phyloP scores from a whole-genome alignment of 2,329 filamentous ascomycete genomes.

The Sarocladium brachiariae region DNA sequence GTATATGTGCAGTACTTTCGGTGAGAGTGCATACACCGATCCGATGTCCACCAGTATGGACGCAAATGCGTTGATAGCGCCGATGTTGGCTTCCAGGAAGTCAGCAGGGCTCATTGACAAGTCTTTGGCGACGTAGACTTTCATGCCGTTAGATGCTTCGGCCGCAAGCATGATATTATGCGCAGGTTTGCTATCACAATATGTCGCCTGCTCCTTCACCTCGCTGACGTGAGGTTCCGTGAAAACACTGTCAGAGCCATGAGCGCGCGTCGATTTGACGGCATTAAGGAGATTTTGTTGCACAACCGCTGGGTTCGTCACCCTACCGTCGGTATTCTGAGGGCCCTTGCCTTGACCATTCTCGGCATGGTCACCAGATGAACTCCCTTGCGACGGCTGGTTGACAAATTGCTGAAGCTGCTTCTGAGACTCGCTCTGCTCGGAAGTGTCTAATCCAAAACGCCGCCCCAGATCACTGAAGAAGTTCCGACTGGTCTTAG shows the following conservation, averaged over 20 bases:
- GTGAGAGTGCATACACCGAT: constrained; percentile 63
- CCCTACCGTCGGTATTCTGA: constrained; percentile 40
- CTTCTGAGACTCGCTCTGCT: constrained; percentile 34
- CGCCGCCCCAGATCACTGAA: constrained; percentile 63
- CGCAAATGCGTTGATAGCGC: constrained; percentile 62
- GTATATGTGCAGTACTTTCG: constrained; percentile 73
- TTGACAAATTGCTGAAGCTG: constrained; percentile 38
- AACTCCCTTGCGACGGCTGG: constrained; percentile 18
- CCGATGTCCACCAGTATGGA: constrained; percentile 61
- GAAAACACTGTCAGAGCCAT: constrained; percentile 69
- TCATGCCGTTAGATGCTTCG: constrained; percentile 63
- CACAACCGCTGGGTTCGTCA: constrained; percentile 53
- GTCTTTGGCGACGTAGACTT: constrained; percentile 61
- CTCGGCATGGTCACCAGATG: constrained; percentile 13
- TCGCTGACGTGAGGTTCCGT: constrained; percentile 62
- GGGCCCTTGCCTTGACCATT: constrained; percentile 12
- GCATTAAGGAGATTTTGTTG: constrained; percentile 71
- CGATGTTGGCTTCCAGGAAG: constrained; percentile 57
- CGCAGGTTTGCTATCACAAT: constrained; percentile 72
- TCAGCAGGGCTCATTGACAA: constrained; percentile 35
- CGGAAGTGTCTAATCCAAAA: constrained; percentile 56
- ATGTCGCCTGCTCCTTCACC: constrained; percentile 76
- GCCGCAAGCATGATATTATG: constrained; percentile 67
- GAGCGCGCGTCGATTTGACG: constrained; percentile 68
- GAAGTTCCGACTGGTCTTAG: constrained; percentile 45